Conservation (phyloP, 2,329 filamentous ascomycete species). For the Apiospora arundinis region DNA sequence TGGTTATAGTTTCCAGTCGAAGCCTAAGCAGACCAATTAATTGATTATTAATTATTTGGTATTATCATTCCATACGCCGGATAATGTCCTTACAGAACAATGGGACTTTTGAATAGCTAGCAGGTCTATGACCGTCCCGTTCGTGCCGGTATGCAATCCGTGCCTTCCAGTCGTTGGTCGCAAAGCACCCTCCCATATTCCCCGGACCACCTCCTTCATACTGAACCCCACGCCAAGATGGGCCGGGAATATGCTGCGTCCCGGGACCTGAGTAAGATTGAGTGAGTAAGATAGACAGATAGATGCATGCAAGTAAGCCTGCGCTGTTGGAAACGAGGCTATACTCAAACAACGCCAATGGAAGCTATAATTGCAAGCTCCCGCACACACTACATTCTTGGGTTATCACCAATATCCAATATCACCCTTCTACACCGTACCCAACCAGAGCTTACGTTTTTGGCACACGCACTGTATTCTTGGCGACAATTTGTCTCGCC, state of each 20-base stretch:
- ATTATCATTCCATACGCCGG: no score
- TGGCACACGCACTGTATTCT: neutral
- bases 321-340: slow-evolving; percentile 8
- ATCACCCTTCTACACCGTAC: neutral
- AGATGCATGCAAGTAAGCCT: neutral
- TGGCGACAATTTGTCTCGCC: slow-evolving; percentile 6
- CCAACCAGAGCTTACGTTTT: neutral
- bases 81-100: no score
- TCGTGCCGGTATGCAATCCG: slow-evolving; percentile 3
- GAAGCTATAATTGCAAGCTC: slow-evolving; percentile 7
- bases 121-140: neutral
- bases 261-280: slow-evolving; percentile 6
- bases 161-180: slow-evolving; percentile 1
- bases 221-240: slow-evolving; percentile 16
- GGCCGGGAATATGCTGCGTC: neutral
- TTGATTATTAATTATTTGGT: neutral
- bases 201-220: neutral
- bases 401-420: neutral
- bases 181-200: neutral
- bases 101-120: neutral
- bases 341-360: neutral
- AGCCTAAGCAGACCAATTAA: neutral
- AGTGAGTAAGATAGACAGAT: neutral
- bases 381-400: neutral
- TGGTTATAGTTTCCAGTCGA: neutral